Evolutionary conservation across 2,329 filamentous ascomycete species (phyloP), one percentile per base, ranked within the genome.

Genomic region (Aspergillus japonicus): DNA sequence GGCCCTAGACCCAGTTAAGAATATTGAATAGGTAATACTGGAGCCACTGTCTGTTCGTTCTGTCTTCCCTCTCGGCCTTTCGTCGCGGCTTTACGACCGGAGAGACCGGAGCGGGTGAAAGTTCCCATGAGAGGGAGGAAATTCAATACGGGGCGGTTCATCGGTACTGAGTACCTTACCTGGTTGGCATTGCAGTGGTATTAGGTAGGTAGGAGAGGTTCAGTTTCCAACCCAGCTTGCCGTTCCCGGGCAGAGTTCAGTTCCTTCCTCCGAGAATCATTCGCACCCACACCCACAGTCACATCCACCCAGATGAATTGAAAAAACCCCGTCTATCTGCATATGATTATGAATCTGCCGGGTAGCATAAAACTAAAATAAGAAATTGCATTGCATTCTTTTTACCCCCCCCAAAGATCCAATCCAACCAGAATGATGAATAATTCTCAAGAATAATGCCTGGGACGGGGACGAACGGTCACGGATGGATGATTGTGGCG

Each of bases 41-140:
- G 14, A 50, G 14, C 16, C 14, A 44, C 14, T 44, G 6, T 29
- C 14, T 29, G 23, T 24, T 12, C 8, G 23, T 42, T 19, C 31
- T 39, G 23, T 42, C 12, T 14, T 29, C 50, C 35, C 39, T 31
- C 21, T 26, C 51, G 23, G 31, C 26, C 24, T 51, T 51, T 21
- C 12, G 23, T 35, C 42, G 33, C 24, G 16, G n/a, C 23, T 31
- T 31, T 39, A 24, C 19, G 33, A 23, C 50, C 50, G 39, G 39
- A 39, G 31, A 52, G 39, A 19, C 50, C 50, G 33, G 39, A 53
- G 51, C 51, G 51, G 51, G 51, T 53, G 51, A 53, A 29, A 24
- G 33, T 44, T 35, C 33, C 51, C 50, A 52, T 35, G 50, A 52
- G 50, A 21, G 21, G 14, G 50, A 52, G 8, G 39, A 52, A 21